phyloP scores from a whole-genome alignment of 208 protist species.

The Crithidia acanthocephali region DNA sequence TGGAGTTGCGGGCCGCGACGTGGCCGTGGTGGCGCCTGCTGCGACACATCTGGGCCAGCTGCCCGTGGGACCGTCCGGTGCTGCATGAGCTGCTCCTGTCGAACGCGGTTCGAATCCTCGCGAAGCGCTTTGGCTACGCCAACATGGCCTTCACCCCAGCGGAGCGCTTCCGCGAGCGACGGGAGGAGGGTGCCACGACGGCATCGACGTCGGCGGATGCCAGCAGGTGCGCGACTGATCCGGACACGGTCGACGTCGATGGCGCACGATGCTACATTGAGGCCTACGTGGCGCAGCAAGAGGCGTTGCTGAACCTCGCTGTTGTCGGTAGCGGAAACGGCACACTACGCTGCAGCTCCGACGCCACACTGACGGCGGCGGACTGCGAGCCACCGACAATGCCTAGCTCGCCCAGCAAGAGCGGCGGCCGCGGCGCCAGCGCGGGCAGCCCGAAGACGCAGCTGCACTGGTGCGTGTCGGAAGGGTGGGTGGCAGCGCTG shows the following conservation, averaged over 20 bases:
- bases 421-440: not conserved
- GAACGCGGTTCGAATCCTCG: constrained; percentile 65
- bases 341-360: not conserved
- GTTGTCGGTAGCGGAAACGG: not conserved
- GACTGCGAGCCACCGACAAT: constrained; percentile 5
- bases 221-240: constrained; percentile 22
- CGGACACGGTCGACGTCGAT: constrained; percentile 42
- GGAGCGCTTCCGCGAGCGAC: constrained; percentile 26
- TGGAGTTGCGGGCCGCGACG: constrained; percentile 5
- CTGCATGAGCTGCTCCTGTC: constrained; percentile 66
- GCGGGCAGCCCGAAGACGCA: not conserved
- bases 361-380: constrained; percentile 14
- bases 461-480: constrained; percentile 40
- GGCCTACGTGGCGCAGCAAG: constrained; percentile 38
- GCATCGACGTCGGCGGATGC: constrained; percentile 5
- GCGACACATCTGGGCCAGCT: constrained; percentile 45
- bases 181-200: not conserved
- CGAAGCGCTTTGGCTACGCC: constrained; percentile 49
- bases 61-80: constrained; percentile 35
- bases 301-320: not conserved
- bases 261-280: constrained; percentile 48
- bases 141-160: constrained; percentile 24
- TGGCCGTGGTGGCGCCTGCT: constrained; percentile 60
- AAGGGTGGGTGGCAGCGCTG: constrained; percentile 33
- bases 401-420: not conserved